phyloP scores from a whole-genome alignment of 768 basidiomycete genomes.

The Pleurotus giganteus region DNA sequence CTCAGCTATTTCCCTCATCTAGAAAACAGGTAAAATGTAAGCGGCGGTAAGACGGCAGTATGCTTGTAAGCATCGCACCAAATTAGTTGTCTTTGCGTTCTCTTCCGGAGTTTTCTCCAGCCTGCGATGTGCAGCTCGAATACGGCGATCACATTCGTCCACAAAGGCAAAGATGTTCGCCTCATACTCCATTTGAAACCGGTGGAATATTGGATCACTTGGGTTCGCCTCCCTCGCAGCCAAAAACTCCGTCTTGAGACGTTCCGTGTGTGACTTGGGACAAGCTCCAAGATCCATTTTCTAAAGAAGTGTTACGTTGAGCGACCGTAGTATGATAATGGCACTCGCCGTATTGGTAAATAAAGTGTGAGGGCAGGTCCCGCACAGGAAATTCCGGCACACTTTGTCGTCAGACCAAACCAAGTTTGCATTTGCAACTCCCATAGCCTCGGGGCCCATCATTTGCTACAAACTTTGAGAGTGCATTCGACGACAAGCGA shows the following conservation, averaged over 20 bases:
- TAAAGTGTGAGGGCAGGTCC: conserved; percentile 96
- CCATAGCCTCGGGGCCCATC: conserved; percentile 99
- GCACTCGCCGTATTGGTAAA: conserved; percentile 93
- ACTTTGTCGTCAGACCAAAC: conserved; percentile 97
- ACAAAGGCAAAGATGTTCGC: conserved; percentile 94
- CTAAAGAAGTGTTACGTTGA: conserved; percentile 35
- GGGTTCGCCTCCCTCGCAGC: conserved; percentile 76
- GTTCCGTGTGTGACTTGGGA: conserved; percentile 93
- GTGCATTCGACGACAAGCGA: conserved; percentile 41
- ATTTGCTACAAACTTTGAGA: conserved; percentile 71
- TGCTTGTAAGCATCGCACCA: conserved; percentile 46
- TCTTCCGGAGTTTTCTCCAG: conserved; percentile 99
- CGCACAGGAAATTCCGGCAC: conserved; percentile 96
- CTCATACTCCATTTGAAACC: conserved; percentile 95
- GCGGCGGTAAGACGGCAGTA: conserved; percentile 1
- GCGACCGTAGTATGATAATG: conserved; percentile 3
- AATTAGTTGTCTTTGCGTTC: conserved; percentile 97
- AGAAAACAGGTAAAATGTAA: background rate
- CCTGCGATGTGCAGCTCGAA: conserved; percentile 88
- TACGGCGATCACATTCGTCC: conserved; percentile 97
- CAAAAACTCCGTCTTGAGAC: conserved; percentile 87
- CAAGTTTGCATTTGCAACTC: conserved; percentile 88
- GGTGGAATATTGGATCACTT: conserved; percentile 74
- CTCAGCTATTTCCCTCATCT: conserved; percentile 99
- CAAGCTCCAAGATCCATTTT: conserved; percentile 99